Base-by-base conservation (phyloP, 2,329 filamentous ascomycete genomes). In the Cladosporium sp. region DNA sequence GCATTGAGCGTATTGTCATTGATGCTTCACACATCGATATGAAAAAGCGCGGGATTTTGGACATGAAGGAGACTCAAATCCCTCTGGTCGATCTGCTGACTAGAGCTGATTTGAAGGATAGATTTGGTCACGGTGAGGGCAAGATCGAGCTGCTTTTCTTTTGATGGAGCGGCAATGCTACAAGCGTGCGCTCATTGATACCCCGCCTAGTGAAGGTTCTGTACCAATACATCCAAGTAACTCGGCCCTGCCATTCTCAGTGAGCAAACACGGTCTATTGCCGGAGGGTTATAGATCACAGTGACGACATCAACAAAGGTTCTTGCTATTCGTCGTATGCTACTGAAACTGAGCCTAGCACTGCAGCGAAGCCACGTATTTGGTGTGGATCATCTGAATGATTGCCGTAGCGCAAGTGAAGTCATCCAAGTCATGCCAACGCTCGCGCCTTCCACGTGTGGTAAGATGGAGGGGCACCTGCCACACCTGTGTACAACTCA, bases 21-120 rank as follows among this genome's bases (percentile, higher is more conserved):
- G 93, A 98, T 71, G 89, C 88, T 11, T 95, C 90, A 7, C 86
- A 95, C 66, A 87, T 96, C 59, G 92, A 98, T 70, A 83, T 87
- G 70, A 98, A 98, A 78, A 95, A 95, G 76, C 80, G 91, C 43
- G 89, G 90, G 0, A 82, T 98, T 58, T 82, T 95, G 69, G 93
- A 97, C 66, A 96, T 97, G 89, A 89, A 87, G 69, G 93, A 98
- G 56, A 89, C 89, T 0, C 85, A 91, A 74, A 77, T 90, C 63
- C 88, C 89, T 6, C 77, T 97, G 44, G 80, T 89, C 43, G 80
- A 82, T 56, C 82, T 95, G 66, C 73, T 98, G 46, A 80, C 84
- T 33, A 77, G 83, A 52, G 74, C 81, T 13, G 84, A 88, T 62
- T 79, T 96, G 60, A 85, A 83, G 68, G 82, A 83, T 46, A 78